Percentiles rank a stretch among this genome's conserved stretches.
Evolutionary conservation across 805 yeast species (phyloP).

Genomic region (Helenozyma baotianmanensis): DNA sequence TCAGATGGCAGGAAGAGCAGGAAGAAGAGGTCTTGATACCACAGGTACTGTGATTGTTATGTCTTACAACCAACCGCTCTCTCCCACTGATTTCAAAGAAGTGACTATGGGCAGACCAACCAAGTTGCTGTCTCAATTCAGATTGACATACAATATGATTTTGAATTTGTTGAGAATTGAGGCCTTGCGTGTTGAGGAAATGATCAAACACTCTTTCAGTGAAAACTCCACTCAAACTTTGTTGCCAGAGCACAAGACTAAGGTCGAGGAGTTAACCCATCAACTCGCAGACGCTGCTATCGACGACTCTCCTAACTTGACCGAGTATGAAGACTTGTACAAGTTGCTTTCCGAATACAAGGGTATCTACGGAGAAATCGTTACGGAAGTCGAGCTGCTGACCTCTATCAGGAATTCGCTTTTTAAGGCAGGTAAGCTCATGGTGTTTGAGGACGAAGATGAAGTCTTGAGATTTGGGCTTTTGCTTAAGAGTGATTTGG

Average conservation of each 20-base stretch:
- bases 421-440: constrained; percentile 51
- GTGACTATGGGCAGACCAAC: constrained; percentile 89
- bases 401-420: constrained; percentile 43
- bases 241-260: constrained; percentile 78
- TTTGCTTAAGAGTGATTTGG: constrained; percentile 40
- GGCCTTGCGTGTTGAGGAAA: constrained; percentile 94
- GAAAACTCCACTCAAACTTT: constrained; percentile 84
- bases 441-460: constrained; percentile 51
- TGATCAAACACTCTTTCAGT: constrained; percentile 93
- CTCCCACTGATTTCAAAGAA: constrained; percentile 59
- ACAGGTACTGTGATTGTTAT: constrained; percentile 94
- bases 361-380: constrained; percentile 40
- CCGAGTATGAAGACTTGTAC: constrained; percentile 44
- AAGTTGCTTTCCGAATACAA: constrained; percentile 44
- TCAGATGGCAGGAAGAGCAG: constrained; percentile 99
- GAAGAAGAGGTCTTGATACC: constrained; percentile 90
- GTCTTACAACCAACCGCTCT: constrained; percentile 68
- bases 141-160: constrained; percentile 94
- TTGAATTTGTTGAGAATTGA: constrained; percentile 87
- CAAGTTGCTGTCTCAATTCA: constrained; percentile 83
- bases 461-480: constrained; percentile 48
- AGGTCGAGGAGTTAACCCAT: constrained; percentile 49
- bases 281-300: constrained; percentile 38
- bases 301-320: constrained; percentile 30
- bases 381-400: constrained; percentile 43